phyloP scores from a whole-genome alignment of 1,284 basidiomycete genomes.

The Hypsizygus ulmarius region DNA sequence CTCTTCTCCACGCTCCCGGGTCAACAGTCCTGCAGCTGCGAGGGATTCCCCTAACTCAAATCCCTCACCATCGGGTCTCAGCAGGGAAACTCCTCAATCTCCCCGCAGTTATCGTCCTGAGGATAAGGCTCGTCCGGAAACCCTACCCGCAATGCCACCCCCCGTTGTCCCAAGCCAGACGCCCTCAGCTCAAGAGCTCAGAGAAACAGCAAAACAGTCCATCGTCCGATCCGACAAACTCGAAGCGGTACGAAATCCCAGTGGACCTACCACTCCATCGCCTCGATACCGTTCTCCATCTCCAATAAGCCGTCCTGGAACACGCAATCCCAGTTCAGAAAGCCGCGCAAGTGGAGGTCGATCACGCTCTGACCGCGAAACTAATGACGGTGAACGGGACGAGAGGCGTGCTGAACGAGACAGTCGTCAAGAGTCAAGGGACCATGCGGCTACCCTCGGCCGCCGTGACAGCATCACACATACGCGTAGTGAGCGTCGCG shows the following conservation, averaged over 20 bases:
- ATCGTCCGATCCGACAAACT: slow-evolving; percentile 44
- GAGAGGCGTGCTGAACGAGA: slow-evolving; percentile 50
- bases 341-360: slow-evolving; percentile 70
- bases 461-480: slow-evolving; percentile 49
- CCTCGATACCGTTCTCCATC: slow-evolving; percentile 64
- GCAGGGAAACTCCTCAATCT: slow-evolving; percentile 41
- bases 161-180: slow-evolving; percentile 79
- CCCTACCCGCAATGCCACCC: slow-evolving; percentile 65
- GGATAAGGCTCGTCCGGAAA: slow-evolving; percentile 33
- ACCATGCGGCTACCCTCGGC: slow-evolving; percentile 33
- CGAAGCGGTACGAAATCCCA: slow-evolving; percentile 42
- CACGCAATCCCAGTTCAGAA: slow-evolving; percentile 67
- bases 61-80: slow-evolving; percentile 12
- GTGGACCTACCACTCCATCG: slow-evolving; percentile 51
- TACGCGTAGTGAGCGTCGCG: slow-evolving; percentile 41
- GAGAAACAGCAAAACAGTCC: slow-evolving; percentile 71
- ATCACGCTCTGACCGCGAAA: slow-evolving; percentile 48
- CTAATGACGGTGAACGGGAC: slow-evolving; percentile 46
- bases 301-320: slow-evolving; percentile 63
- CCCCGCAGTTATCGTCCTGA: slow-evolving; percentile 35
- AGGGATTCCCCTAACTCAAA: slow-evolving; percentile 22
- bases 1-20: slow-evolving; percentile 18
- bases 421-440: slow-evolving; percentile 39
- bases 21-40: slow-evolving; percentile 21
- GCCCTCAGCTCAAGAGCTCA: slow-evolving; percentile 72